phyloP scores from a whole-genome alignment of 2,329 filamentous ascomycete genomes.

The Plenodomus biglobosus region DNA sequence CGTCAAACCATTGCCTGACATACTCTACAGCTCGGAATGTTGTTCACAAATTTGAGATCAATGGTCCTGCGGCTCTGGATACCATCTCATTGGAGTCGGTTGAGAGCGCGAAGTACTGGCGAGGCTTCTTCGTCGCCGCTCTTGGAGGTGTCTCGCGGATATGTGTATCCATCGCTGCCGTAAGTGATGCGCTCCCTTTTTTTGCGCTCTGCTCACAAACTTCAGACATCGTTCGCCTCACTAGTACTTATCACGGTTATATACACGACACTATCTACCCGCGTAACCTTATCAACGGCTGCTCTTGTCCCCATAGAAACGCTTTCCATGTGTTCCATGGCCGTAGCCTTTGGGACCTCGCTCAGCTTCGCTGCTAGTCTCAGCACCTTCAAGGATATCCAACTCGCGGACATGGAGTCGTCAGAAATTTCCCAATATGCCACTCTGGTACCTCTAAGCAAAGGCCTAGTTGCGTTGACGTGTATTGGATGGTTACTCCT shows the following conservation, averaged over 20 bases:
- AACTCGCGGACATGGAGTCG: constrained; percentile 16
- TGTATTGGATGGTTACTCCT: constrained; percentile 22
- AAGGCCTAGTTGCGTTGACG: constrained; percentile 19
- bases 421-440: constrained; percentile 21
- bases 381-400: constrained; percentile 6
- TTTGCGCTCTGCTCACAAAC: constrained; percentile 5
- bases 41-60: constrained; percentile 24
- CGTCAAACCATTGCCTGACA: constrained; percentile 1
- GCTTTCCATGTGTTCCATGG: constrained; percentile 27
- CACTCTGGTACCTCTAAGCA: constrained; percentile 25
- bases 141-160: constrained; percentile 17
- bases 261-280: constrained; percentile 16
- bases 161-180: constrained; percentile 29
- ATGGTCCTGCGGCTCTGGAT: constrained; percentile 19
- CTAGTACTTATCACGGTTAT: constrained; percentile 19
- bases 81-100: constrained; percentile 8
- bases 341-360: constrained; percentile 22
- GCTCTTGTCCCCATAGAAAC: constrained; percentile 27
- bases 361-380: constrained; percentile 24
- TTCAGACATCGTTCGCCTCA: constrained; percentile 24
- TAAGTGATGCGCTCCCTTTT: constrained; percentile 11
- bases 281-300: constrained; percentile 19
- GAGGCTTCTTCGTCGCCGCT: constrained; percentile 18
- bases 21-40: constrained; percentile 3
- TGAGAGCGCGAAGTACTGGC: constrained; percentile 19